Evolutionary conservation across 2,329 filamentous ascomycete species (phyloP).

Genomic region (Pezicula rhizophila): DNA sequence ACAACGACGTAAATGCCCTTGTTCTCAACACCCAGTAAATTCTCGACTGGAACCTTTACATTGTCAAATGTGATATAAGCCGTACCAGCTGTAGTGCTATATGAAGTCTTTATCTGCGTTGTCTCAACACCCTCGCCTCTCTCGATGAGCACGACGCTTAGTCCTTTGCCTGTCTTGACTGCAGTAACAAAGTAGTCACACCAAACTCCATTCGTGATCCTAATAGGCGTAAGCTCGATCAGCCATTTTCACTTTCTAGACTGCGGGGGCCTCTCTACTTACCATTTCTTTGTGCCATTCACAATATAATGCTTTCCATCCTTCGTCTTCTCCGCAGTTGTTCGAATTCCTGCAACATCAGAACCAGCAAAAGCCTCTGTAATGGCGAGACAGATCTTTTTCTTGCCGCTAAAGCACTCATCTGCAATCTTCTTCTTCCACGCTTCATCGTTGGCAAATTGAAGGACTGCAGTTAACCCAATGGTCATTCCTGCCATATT

Average conservation of each 20-base stretch:
- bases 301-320: slow-evolving; percentile 68
- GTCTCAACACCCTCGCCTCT: slow-evolving; percentile 71
- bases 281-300: slow-evolving; percentile 73
- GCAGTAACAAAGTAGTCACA: slow-evolving; percentile 79
- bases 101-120: slow-evolving; percentile 72
- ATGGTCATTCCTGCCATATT: slow-evolving; percentile 87
- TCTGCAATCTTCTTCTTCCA: slow-evolving; percentile 62
- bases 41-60: slow-evolving; percentile 74
- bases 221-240: slow-evolving; percentile 62
- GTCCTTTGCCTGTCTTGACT: slow-evolving; percentile 72
- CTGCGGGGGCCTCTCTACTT: slow-evolving; percentile 23
- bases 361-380: slow-evolving; percentile 84
- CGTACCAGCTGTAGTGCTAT: slow-evolving; percentile 73
- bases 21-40: slow-evolving; percentile 76
- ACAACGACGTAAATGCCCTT: slow-evolving; percentile 77
- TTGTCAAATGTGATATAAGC: slow-evolving; percentile 77
- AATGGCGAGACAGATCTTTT: slow-evolving; percentile 84
- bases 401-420: slow-evolving; percentile 72
- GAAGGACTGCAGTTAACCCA: slow-evolving; percentile 69
- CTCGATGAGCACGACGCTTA: slow-evolving; percentile 71
- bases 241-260: slow-evolving; percentile 51
- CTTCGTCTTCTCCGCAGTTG: slow-evolving; percentile 69
- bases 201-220: slow-evolving; percentile 79
- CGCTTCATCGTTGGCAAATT: slow-evolving; percentile 65
- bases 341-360: slow-evolving; percentile 74